A percentile compares a stretch with the other conserved stretches of the same genome.
These are phyloP conservation scores for Zygosaccharomyces bisporus DNA, from an alignment of 805 yeast species.

Conservation along the genomic window DNA sequence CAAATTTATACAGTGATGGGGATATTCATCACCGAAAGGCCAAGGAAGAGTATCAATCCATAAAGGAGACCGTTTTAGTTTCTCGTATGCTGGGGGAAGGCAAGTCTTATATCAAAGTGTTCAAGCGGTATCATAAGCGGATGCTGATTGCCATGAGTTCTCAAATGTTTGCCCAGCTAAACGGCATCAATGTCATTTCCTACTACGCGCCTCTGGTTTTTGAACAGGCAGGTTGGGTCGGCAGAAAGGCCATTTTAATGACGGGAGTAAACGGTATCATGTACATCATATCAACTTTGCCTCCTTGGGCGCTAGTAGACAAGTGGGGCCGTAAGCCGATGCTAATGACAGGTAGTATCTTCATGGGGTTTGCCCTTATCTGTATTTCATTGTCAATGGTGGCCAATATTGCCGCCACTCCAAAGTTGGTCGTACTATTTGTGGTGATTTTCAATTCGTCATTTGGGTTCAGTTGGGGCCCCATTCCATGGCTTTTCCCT, in stretches of 20 bases:
- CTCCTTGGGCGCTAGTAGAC: constrained; percentile 90
- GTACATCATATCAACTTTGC: constrained; percentile 64
- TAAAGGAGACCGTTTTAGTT: constrained; percentile 73
- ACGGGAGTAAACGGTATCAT: constrained; percentile 73
- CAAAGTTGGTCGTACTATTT: constrained; percentile 66
- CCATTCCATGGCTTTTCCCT: constrained; percentile 86
- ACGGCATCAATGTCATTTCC: constrained; percentile 89
- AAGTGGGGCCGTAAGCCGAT: constrained; percentile 90
- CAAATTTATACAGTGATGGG: constrained; percentile 77
- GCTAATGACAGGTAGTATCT: constrained; percentile 68
- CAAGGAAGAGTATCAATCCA: constrained; percentile 67
- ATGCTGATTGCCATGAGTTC: constrained; percentile 86
- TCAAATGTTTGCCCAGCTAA: constrained; percentile 87
- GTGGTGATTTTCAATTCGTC: constrained; percentile 78
- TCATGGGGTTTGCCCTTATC: constrained; percentile 71
- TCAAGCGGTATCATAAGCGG: constrained; percentile 69
- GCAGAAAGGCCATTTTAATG: constrained; percentile 83
- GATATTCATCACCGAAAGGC: constrained; percentile 67
- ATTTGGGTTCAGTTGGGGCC: constrained; percentile 93
- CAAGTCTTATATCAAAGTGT: constrained; percentile 69
- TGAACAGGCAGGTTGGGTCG: constrained; percentile 93
- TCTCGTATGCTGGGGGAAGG: constrained; percentile 76
- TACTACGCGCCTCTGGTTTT: constrained; percentile 93
- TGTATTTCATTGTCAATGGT: constrained; percentile 60
- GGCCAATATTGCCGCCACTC: constrained; percentile 50